A percentile compares a stretch with the other conserved stretches of the same genome.
Evolutionary conservation across 129 eudicot genomes (phyloP).

Genomic region (Calendula officinalis): DNA sequence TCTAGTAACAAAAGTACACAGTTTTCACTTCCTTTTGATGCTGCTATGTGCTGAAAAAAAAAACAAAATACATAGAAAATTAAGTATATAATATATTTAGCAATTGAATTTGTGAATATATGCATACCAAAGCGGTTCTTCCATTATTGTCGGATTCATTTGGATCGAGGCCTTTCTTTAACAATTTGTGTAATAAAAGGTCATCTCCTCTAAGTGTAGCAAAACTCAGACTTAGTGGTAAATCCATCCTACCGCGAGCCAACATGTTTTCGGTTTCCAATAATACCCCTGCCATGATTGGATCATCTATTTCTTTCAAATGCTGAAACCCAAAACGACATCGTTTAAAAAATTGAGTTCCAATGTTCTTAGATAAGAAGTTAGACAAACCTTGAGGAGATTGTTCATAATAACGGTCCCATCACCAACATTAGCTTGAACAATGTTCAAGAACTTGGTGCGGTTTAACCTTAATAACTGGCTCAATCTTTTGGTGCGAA

Average conservation of each 20-base stretch:
- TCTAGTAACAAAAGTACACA: conserved; percentile 86
- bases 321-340: conserved; percentile 36
- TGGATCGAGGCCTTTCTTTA: conserved; percentile 82
- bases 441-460: conserved; percentile 48
- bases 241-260: conserved; percentile 83
- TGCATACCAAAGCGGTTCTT: conserved; percentile 73
- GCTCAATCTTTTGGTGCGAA: conserved; percentile 67
- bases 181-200: conserved; percentile 62
- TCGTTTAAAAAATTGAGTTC: not conserved
- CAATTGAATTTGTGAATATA: not conserved
- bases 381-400: conserved; percentile 56
- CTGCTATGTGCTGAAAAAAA: conserved; percentile 86
- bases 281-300: conserved; percentile 52
- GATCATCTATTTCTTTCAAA: conserved; percentile 57
- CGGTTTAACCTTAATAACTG: conserved; percentile 75
- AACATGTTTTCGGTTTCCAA: conserved; percentile 62
- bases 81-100: not conserved
- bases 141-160: conserved; percentile 84
- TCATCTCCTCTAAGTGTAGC: conserved; percentile 82
- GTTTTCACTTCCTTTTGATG: conserved; percentile 81
- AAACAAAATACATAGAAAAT: conserved; percentile 4
- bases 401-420: conserved; percentile 78
- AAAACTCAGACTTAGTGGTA: conserved; percentile 84
- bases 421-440: conserved; percentile 70
- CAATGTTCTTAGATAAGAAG: too few relatives aligned